Evolutionary conservation across 164 flowering plant genomes (phyloP).

Genomic region (Stephania yunnanensis): DNA sequence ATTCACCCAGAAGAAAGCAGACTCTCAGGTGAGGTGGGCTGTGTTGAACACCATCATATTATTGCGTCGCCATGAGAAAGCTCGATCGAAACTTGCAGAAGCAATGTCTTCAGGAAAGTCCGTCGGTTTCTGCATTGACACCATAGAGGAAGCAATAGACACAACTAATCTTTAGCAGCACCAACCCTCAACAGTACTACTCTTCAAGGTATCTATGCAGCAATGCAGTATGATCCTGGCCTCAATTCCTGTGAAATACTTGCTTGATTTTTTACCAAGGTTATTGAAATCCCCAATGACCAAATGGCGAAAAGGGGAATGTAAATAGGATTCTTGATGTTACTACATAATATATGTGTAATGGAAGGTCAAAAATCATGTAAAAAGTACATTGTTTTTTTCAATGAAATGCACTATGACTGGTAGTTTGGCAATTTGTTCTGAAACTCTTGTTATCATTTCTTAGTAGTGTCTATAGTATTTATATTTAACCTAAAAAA

Average conservation of each 20-base stretch:
- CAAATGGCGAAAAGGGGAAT: neutral
- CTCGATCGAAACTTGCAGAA: conserved; percentile 58
- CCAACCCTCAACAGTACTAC: neutral
- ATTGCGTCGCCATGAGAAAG: conserved; percentile 64
- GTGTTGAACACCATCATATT: conserved; percentile 66
- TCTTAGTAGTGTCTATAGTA: no score
- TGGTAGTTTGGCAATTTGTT: no score
- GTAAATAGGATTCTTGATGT: no score
- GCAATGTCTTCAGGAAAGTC: conserved; percentile 78
- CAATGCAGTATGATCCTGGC: neutral
- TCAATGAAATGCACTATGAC: no score
- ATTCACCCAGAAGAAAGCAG: conserved; percentile 87
- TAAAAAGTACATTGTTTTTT: no score
- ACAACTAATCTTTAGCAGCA: conserved; percentile 33
- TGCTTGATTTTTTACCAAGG: neutral
- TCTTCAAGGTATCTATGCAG: neutral
- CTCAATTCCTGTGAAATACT: neutral
- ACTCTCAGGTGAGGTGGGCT: conserved; percentile 96
- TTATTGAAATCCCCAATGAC: neutral
- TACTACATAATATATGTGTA: neutral
- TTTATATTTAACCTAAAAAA: no score
- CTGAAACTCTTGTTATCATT: no score
- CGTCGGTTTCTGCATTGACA: conserved; percentile 62
- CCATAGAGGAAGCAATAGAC: conserved; percentile 52
- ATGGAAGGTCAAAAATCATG: neutral